Percentiles rank a stretch among this genome's conserved stretches.
These are phyloP conservation scores for Phalaenopsis hybrid DNA, from an alignment of 116 monocot genomes.

Conservation along the genomic window DNA sequence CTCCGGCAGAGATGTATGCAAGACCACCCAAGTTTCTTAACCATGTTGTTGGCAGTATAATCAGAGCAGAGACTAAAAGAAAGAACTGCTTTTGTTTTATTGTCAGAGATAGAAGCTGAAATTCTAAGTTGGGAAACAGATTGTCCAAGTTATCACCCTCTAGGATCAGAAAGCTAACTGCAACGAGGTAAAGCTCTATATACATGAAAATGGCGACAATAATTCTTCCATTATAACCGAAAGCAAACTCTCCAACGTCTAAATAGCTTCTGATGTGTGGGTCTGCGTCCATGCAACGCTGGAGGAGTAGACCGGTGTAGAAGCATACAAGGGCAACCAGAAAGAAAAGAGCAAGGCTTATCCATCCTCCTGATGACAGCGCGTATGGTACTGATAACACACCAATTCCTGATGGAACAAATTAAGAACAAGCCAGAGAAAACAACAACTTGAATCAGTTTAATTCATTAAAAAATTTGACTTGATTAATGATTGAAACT, in stretches of 20 bases:
- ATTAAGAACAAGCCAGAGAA: background rate
- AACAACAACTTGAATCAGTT: background rate
- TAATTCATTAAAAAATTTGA: background rate
- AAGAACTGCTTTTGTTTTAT: slow-evolving; percentile 41
- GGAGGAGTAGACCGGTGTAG: slow-evolving; percentile 44
- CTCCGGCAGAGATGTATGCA: slow-evolving; percentile 36
- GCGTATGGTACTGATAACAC: slow-evolving; percentile 51
- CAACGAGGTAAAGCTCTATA: slow-evolving; percentile 43
- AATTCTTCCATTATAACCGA: slow-evolving; percentile 25
- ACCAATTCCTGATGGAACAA: slow-evolving; percentile 24
- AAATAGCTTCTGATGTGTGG: slow-evolving; percentile 25
- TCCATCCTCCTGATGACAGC: slow-evolving; percentile 43
- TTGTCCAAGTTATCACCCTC: slow-evolving; percentile 55
- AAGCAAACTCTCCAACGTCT: slow-evolving; percentile 33
- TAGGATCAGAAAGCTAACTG: slow-evolving; percentile 36
- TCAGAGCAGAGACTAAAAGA: slow-evolving; percentile 20
- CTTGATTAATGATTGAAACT: background rate
- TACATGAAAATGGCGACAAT: slow-evolving; percentile 35
- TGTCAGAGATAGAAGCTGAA: slow-evolving; percentile 15
- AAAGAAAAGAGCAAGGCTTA: slow-evolving; percentile 35
- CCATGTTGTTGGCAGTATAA: slow-evolving; percentile 44
- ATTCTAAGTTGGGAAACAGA: slow-evolving; percentile 25
- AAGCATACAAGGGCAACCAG: slow-evolving; percentile 28
- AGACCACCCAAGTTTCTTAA: slow-evolving; percentile 26
- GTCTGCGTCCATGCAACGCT: slow-evolving; percentile 36